A percentile compares a stretch with the other conserved stretches of the same genome.
These are phyloP conservation scores for Filobasidium uniguttulatum DNA, from an alignment of 1,284 basidiomycete genomes.

Conservation along the genomic window DNA sequence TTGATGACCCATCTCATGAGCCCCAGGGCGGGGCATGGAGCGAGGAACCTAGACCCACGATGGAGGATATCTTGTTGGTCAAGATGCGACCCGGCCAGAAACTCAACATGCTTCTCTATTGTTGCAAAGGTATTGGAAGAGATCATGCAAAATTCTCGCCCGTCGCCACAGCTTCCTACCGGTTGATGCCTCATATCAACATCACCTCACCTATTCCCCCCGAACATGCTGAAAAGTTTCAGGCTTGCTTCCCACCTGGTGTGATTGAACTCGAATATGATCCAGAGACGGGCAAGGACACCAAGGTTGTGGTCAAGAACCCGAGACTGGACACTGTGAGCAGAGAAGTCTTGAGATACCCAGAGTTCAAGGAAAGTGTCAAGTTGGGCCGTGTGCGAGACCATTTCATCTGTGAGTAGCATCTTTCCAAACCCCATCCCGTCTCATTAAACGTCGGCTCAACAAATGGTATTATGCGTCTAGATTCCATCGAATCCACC, in stretches of 20 bases:
- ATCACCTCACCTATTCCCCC: conserved; percentile 55
- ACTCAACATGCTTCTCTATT: conserved; percentile 76
- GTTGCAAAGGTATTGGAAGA: conserved; percentile 85
- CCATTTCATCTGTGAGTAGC: conserved; percentile 71
- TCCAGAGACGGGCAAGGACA: conserved; percentile 37
- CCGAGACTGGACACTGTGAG: conserved; percentile 77
- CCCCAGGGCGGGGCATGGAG: conserved; percentile 15
- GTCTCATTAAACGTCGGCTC: background rate
- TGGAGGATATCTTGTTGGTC: conserved; percentile 78
- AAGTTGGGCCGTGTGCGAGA: conserved; percentile 76
- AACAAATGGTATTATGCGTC: no score
- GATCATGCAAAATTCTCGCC: conserved; percentile 96
- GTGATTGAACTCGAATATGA: conserved; percentile 59
- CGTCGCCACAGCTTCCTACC: conserved; percentile 93
- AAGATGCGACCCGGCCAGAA: conserved; percentile 77
- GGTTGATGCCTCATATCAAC: conserved; percentile 74
- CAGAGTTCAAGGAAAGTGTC: conserved; percentile 76
- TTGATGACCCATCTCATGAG: conserved; percentile 3
- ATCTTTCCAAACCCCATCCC: conserved; percentile 24
- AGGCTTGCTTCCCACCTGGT: conserved; percentile 74
- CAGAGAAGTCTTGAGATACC: conserved; percentile 80
- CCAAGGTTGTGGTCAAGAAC: conserved; percentile 45
- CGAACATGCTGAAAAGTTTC: conserved; percentile 58
- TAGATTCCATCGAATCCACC: conserved; percentile 82
- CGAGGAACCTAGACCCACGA: conserved; percentile 54